phyloP scores from a whole-genome alignment of 208 protist species.

The Acanthamoeba sp. region DNA sequence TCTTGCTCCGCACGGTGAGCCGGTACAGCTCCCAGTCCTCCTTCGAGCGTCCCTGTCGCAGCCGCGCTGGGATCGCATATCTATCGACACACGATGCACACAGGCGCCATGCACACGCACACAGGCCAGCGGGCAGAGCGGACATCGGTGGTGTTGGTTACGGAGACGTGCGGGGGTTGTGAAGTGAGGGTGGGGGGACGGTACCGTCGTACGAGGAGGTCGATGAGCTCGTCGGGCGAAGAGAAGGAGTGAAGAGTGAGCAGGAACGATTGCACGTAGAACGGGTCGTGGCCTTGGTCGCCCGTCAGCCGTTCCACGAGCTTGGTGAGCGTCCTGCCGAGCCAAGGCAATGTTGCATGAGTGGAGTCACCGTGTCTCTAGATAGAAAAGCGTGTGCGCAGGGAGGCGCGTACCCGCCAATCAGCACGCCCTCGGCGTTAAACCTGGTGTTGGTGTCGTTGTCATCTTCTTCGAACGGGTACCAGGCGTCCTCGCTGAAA shows the following conservation, averaged over 20 bases:
- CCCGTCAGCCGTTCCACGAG: neutral
- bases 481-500: neutral
- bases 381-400: neutral
- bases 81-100: neutral
- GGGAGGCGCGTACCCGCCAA: neutral
- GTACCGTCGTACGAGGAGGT: neutral
- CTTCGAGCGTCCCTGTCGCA: neutral
- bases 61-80: neutral
- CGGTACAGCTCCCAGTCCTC: slow-evolving; percentile 43
- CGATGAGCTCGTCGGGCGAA: slow-evolving; percentile 31
- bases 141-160: no score
- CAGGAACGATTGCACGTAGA: slow-evolving; percentile 37
- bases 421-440: neutral
- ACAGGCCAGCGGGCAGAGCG: no score
- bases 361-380: neutral
- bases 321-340: neutral
- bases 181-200: neutral
- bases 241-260: slow-evolving; percentile 43
- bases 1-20: slow-evolving; percentile 31
- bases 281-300: slow-evolving; percentile 19
- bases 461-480: slow-evolving; percentile 29
- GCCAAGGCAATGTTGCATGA: neutral
- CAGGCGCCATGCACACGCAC: no score
- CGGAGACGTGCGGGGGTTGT: no score
- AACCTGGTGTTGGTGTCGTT: neutral